Percentiles rank a stretch among this genome's conserved stretches.
phyloP scores from a whole-genome alignment of 2,329 filamentous ascomycete genomes.

The Aphanocladium album region DNA sequence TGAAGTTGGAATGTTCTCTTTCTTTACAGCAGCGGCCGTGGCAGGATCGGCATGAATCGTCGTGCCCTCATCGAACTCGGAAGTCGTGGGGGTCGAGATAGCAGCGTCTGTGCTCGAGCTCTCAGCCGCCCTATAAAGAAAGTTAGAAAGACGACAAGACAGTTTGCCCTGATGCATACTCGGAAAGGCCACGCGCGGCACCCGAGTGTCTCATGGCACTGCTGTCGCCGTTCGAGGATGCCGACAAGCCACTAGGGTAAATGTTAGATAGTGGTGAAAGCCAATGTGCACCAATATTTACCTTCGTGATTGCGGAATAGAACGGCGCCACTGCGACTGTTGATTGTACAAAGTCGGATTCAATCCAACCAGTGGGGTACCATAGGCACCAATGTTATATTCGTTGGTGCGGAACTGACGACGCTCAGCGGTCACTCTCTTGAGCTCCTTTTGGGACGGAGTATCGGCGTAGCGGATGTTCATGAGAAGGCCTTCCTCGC shows the following conservation, averaged over 20 bases:
- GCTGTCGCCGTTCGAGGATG: slow-evolving; percentile 25
- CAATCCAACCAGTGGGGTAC: slow-evolving; percentile 56
- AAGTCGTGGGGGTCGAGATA: slow-evolving; percentile 36
- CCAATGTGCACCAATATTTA: slow-evolving; percentile 17
- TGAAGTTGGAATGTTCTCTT: slow-evolving; percentile 44
- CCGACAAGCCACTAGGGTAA: slow-evolving; percentile 21
- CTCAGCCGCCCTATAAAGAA: slow-evolving; percentile 29
- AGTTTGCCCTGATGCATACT: slow-evolving; percentile 29
- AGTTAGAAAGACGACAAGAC: slow-evolving; percentile 28
- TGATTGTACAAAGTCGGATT: slow-evolving; percentile 34
- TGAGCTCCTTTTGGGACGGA: slow-evolving; percentile 91
- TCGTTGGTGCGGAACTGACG: slow-evolving; percentile 95
- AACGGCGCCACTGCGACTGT: slow-evolving; percentile 33
- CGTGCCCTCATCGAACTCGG: slow-evolving; percentile 48
- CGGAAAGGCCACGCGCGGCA: slow-evolving; percentile 29
- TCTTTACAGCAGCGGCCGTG: slow-evolving; percentile 27
- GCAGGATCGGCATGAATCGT: slow-evolving; percentile 50
- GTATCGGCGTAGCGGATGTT: slow-evolving; percentile 98
- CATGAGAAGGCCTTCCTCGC: slow-evolving; percentile 74
- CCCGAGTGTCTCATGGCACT: slow-evolving; percentile 26
- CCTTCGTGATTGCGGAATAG: slow-evolving; percentile 26
- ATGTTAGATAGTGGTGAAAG: background rate
- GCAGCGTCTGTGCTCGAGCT: slow-evolving; percentile 38
- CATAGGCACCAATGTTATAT: slow-evolving; percentile 74
- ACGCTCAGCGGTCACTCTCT: slow-evolving; percentile 90